Conservation (phyloP, 192 early-diverging fungal species). For the Obelidium mucronatum region DNA sequence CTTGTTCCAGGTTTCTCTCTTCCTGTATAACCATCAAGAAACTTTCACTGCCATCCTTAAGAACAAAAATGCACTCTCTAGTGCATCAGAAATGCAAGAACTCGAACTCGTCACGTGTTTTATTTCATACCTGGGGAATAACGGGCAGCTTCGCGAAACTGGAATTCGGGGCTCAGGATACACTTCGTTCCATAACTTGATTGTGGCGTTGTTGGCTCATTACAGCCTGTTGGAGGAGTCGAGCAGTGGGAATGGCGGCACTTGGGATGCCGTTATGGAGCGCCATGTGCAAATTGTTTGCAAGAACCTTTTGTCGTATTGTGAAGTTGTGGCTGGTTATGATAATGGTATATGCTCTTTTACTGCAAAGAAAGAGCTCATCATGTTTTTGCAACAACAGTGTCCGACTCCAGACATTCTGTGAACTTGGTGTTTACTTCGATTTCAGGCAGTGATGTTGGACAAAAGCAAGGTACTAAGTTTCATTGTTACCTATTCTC, state of each 20-base stretch:
- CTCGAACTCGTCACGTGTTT: constrained; percentile 57
- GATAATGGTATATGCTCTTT: not conserved
- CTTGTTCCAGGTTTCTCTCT: constrained; percentile 44
- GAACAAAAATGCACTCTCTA: constrained; percentile 53
- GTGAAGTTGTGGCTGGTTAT: constrained; percentile 45
- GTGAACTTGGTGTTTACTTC: too few species aligned
- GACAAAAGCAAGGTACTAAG: constrained; percentile 20
- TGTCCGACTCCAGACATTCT: too few species aligned
- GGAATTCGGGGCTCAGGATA: constrained; percentile 51
- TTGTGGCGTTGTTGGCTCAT: constrained; percentile 40
- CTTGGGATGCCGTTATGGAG: constrained; percentile 39
- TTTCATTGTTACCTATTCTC: not conserved
- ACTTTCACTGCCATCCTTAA: constrained; percentile 63
- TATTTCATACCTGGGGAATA: constrained; percentile 33
- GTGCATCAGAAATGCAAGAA: constrained; percentile 47
- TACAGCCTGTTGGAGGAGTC: not conserved
- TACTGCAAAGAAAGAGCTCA: too few species aligned
- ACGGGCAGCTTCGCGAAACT: constrained; percentile 23
- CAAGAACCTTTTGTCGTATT: constrained; percentile 63
- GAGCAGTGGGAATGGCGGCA: not conserved
- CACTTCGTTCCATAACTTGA: constrained; percentile 51
- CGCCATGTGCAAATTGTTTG: constrained; percentile 55
- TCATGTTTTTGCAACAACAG: too few species aligned
- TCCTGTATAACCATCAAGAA: constrained; percentile 54
- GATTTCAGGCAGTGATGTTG: not conserved